These are phyloP conservation scores for Actinidia chinensis DNA, from an alignment of 179 eudicot genomes.

Conservation along the genomic window DNA sequence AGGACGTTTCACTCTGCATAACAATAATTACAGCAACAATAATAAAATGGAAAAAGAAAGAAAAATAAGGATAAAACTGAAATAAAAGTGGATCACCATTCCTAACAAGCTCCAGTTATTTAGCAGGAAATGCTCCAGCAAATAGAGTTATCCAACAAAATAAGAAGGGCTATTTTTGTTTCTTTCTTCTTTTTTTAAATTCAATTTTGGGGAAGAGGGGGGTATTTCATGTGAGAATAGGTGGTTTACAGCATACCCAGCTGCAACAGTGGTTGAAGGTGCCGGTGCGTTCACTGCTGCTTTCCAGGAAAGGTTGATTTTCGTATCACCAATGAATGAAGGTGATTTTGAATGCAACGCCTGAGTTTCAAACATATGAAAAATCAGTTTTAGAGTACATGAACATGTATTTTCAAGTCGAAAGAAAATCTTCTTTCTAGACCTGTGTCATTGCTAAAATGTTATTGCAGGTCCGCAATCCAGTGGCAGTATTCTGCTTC, in stretches of 20 bases:
- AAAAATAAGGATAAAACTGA: not conserved
- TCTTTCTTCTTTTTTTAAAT: not conserved
- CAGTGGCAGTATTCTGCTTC: slow-evolving; percentile 71
- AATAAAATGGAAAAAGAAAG: not conserved
- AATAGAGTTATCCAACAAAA: not conserved
- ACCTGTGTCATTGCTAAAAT: slow-evolving; percentile 94
- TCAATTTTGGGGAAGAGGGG: not conserved
- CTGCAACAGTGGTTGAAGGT: slow-evolving; percentile 37
- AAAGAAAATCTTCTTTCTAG: not conserved
- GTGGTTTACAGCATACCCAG: slow-evolving; percentile 54
- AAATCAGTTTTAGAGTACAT: not conserved
- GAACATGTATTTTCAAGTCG: not conserved
- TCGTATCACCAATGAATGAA: slow-evolving; percentile 77
- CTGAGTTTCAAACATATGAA: slow-evolving; percentile 32
- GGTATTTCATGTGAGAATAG: not conserved
- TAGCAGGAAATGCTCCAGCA: not conserved
- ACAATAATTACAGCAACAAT: not conserved
- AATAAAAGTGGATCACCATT: not conserved
- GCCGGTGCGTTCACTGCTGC: slow-evolving; percentile 51
- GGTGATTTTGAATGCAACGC: slow-evolving; percentile 82
- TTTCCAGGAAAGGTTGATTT: slow-evolving; percentile 80
- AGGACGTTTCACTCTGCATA: slow-evolving; percentile 57
- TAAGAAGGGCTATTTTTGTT: not conserved
- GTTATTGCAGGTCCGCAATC: slow-evolving; percentile 86
- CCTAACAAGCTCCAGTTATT: not conserved